Conservation (phyloP, 2,329 filamentous ascomycete genomes). For the Coccinonectria pachysandricola region DNA sequence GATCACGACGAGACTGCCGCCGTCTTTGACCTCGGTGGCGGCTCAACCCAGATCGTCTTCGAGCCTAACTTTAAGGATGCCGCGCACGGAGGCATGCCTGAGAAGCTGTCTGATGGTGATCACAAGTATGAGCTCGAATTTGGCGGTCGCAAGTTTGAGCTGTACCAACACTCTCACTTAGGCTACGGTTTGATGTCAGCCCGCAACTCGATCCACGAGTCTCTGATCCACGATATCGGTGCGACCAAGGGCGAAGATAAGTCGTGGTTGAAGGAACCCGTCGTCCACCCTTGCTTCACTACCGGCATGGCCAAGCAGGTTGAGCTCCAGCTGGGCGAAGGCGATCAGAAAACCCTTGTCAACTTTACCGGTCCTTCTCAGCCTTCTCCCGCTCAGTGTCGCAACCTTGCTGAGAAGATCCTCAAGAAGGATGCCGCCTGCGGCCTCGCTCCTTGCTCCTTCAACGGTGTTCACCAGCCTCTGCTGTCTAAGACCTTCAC, state of each 20-base stretch:
- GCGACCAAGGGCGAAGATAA: constrained; percentile 49
- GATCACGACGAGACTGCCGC: constrained; percentile 87
- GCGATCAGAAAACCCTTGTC: constrained; percentile 48
- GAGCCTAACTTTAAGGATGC: constrained; percentile 81
- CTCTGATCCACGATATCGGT: constrained; percentile 62
- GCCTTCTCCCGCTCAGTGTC: constrained; percentile 75
- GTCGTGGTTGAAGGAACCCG: constrained; percentile 58
- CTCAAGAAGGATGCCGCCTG: constrained; percentile 79
- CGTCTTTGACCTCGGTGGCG: constrained; percentile 90
- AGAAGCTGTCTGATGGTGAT: constrained; percentile 76
- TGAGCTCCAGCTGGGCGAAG: constrained; percentile 59
- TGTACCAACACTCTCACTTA: constrained; percentile 97
- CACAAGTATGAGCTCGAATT: constrained; percentile 93
- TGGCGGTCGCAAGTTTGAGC: constrained; percentile 77
- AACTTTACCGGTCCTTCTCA: constrained; percentile 80
- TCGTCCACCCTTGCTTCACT: constrained; percentile 78
- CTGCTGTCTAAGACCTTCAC: constrained; percentile 85
- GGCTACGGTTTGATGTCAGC: constrained; percentile 96
- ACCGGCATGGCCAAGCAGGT: constrained; percentile 68
- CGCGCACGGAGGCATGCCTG: constrained; percentile 67
- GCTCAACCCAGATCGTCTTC: constrained; percentile 97
- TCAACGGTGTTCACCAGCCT: constrained; percentile 95
- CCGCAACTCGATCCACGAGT: constrained; percentile 72
- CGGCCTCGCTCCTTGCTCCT: constrained; percentile 83
- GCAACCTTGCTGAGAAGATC: constrained; percentile 80